A percentile compares a stretch with the other conserved stretches of the same genome.
Conservation (phyloP, 345 rosid species). For the Aurinia saxatilis region DNA sequence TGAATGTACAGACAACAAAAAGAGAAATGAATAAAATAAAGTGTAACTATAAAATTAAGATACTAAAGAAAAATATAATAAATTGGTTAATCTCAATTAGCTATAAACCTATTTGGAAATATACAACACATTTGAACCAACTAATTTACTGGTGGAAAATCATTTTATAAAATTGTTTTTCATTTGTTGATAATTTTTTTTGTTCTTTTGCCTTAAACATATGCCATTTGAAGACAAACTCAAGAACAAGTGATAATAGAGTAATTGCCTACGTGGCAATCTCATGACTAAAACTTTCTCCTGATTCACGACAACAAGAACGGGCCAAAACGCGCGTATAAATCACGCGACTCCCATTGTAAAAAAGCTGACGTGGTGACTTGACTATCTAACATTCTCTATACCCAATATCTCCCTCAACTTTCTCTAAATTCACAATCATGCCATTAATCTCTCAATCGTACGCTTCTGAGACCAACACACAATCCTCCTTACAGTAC, state of each 20-base stretch:
- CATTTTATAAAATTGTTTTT: no score
- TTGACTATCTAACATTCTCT: conserved; percentile 3
- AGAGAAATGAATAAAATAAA: background rate
- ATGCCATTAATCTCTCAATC: conserved; percentile 4
- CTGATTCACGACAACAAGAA: background rate
- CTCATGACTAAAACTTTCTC: background rate
- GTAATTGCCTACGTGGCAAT: conserved; percentile 20
- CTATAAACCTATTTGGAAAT: no score
- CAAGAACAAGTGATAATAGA: conserved; percentile 8
- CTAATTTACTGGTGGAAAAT: no score
- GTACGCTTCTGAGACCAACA: background rate
- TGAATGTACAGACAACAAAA: no score
- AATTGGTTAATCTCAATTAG: no score
- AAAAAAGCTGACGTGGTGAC: conserved; percentile 24
- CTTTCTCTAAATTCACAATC: conserved; percentile 1
- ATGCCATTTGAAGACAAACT: conserved; percentile 2
- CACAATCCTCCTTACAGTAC: background rate
- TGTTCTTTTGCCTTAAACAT: background rate
- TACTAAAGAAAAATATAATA: no score
- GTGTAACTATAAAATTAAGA: no score
- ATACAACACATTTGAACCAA: no score
- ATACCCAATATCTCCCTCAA: background rate
- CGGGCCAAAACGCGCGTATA: background rate
- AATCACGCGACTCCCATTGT: no score
- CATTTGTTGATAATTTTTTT: background rate